phyloP scores from a whole-genome alignment of 306 rosid genomes.

The Delonix regia region DNA sequence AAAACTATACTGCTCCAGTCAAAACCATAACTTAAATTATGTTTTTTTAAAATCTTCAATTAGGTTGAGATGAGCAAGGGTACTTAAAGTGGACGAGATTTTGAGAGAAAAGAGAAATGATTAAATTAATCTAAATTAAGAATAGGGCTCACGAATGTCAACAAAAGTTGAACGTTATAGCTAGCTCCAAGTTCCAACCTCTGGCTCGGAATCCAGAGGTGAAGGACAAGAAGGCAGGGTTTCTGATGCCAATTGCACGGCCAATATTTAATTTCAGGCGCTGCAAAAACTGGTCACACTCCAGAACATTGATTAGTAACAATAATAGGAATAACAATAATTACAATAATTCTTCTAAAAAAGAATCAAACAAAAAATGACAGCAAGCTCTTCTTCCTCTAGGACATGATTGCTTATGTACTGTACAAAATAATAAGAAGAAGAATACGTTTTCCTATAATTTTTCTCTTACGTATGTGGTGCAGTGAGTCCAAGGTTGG shows the following conservation, averaged over 20 bases:
- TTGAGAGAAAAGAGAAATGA: background rate
- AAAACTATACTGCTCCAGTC: no score
- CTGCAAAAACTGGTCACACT: slow-evolving; percentile 27
- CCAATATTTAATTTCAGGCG: slow-evolving; percentile 30
- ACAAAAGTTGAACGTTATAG: slow-evolving; percentile 39
- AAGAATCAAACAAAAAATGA: background rate
- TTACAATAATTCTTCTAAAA: background rate
- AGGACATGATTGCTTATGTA: no score
- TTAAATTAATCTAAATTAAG: background rate
- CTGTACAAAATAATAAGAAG: no score
- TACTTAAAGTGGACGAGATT: background rate
- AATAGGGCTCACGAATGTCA: slow-evolving; percentile 42
- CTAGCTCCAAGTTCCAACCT: slow-evolving; percentile 79
- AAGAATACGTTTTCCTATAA: no score
- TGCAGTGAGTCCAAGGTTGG: background rate
- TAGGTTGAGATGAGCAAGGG: no score
- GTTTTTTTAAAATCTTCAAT: no score
- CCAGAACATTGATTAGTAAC: background rate
- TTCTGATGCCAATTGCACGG: slow-evolving; percentile 35
- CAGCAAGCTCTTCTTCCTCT: background rate
- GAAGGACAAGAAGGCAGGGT: slow-evolving; percentile 40
- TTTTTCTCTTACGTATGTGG: no score
- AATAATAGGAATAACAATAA: background rate
- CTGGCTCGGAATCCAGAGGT: slow-evolving; percentile 39
- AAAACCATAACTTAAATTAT: no score